These are phyloP conservation scores for Aschersonia sp. DNA, from an alignment of 2,329 filamentous ascomycete genomes.

Conservation along the genomic window DNA sequence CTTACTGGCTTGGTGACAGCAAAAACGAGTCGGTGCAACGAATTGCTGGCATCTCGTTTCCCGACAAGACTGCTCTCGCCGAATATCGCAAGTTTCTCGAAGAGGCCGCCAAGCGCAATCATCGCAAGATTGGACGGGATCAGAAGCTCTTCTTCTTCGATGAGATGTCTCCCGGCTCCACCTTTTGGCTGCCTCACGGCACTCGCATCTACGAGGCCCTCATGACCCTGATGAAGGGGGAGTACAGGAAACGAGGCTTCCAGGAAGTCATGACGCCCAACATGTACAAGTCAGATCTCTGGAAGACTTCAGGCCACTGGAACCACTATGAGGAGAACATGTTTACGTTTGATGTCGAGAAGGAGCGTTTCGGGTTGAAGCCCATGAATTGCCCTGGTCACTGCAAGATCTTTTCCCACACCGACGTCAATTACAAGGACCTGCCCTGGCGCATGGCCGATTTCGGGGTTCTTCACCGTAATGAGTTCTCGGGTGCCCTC, in stretches of 20 bases:
- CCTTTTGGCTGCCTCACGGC: constrained; percentile 86
- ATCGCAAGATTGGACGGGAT: constrained; percentile 83
- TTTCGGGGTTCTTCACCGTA: constrained; percentile 88
- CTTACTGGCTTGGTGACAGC: constrained; percentile 89
- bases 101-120: constrained; percentile 95
- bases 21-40: constrained; percentile 91
- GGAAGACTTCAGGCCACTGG: constrained; percentile 95
- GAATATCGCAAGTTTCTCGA: constrained; percentile 92
- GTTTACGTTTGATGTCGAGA: constrained; percentile 63
- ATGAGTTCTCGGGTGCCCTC: constrained; percentile 86
- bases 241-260: constrained; percentile 90
- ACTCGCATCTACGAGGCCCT: constrained; percentile 88
- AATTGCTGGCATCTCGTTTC: constrained; percentile 90
- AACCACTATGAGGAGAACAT: constrained; percentile 78
- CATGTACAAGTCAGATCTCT: constrained; percentile 86
- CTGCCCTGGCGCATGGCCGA: constrained; percentile 87
- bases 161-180: constrained; percentile 80
- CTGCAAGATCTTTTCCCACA: constrained; percentile 73
- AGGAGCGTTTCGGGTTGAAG: constrained; percentile 61
- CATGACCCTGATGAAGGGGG: constrained; percentile 62
- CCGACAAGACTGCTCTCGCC: constrained; percentile 87
- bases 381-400: constrained; percentile 98
- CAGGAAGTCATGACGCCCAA: constrained; percentile 88
- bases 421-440: constrained; percentile 70
- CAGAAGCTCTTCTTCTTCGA: constrained; percentile 98